Base-by-base conservation (phyloP, 371 early-diverging fungal genomes). In the Massospora cicadina region DNA sequence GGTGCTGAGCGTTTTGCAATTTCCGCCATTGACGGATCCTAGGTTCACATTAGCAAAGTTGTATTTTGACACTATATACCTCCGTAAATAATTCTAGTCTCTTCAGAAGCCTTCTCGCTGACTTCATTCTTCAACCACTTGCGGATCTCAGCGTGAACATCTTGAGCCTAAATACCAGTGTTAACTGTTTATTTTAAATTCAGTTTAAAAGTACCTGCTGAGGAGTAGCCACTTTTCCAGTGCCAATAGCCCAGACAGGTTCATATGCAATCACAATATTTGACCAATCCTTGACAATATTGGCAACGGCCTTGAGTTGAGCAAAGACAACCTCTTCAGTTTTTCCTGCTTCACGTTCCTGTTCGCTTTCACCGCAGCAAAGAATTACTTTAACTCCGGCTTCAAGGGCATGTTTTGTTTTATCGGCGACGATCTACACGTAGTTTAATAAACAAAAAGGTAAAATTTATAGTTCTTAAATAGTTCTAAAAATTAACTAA, bases 211-310 rank as follows among this genome's bases (percentile, higher is more conserved):
- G 64, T 73, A 81, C 78, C 72, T 98, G 93, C 61, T 89, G 82
- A 61, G 92, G 93, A 30, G 95, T 89, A 43, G 99, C 97, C 10
- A 96, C 92, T 84, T 92, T 91, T 71, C 98, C 98, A 33, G 99
- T 98, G 68, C 99, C 99, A 74, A 80, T 90, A 64, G 99, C 99
- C 99, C 99, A 99, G 62, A 98, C 96, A 64, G 99, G 99, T 80
- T 99, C 99, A 75, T 99, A 99, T 69, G 99, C 99, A 76, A 99
- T 79, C 33, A 97, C 97, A 65, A 99, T 85, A 71, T 90, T 80
- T 65, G 79, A 74, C 96, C 93, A 93, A 79, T 92, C 89, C 60
- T 76, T 72, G 68, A 87, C 69, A 32, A 77, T 69, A 33, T 78
- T 76, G 68, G 84, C 80, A 70, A 89, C 84, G 64, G 88, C 89